Percentiles rank a stretch among this genome's conserved stretches.
Evolutionary conservation across 1,284 basidiomycete species (phyloP).

Genomic region (Lignosus rhinocerotis): DNA sequence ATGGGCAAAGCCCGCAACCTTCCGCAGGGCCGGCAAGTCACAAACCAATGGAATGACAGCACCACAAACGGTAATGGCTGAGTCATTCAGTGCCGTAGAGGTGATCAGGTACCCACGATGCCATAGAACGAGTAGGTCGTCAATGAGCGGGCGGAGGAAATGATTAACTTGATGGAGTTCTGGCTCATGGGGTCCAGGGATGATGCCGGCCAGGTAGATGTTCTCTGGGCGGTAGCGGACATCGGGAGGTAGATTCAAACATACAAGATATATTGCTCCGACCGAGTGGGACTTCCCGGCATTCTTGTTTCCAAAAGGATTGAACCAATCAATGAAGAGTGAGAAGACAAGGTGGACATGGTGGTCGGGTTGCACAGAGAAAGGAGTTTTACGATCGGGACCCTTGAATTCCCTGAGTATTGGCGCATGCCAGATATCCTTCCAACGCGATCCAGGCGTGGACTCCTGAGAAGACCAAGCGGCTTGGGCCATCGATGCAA

Average conservation of each 20-base stretch:
- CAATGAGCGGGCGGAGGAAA: conserved; percentile 21
- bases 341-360: conserved; percentile 5
- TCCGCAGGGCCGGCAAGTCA: conserved; percentile 14
- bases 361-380: conserved; percentile 1
- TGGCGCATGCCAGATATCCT: conserved; percentile 12
- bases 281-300: conserved; percentile 16
- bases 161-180: conserved; percentile 21
- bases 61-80: neutral
- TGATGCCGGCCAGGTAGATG: conserved; percentile 14
- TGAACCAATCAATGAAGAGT: conserved; percentile 20
- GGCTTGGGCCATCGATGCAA: neutral
- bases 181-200: conserved; percentile 2
- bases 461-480: neutral
- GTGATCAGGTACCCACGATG: conserved; percentile 9
- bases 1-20: conserved; percentile 11
- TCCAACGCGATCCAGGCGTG: neutral
- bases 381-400: neutral
- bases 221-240: conserved; percentile 26
- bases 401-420: conserved; percentile 5
- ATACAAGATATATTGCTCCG: conserved; percentile 8
- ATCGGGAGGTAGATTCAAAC: conserved; percentile 15
- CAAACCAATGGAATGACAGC: conserved; percentile 14
- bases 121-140: conserved; percentile 23
- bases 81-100: neutral
- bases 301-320: conserved; percentile 16